phyloP scores from a whole-genome alignment of 805 yeast species.

The Myxozyma mucilagina region DNA sequence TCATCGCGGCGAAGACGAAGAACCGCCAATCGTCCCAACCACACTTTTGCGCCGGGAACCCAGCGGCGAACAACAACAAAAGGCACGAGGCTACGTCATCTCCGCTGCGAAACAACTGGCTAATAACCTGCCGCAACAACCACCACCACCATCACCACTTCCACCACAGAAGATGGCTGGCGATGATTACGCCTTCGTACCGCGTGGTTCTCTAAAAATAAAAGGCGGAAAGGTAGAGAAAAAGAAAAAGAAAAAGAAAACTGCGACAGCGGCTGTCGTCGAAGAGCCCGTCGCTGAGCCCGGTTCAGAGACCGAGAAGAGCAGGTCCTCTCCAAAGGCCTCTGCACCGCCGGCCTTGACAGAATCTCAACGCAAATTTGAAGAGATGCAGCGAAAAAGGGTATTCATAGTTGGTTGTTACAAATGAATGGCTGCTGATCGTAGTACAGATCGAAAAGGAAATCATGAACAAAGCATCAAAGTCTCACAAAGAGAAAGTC shows the following conservation, averaged over 20 bases:
- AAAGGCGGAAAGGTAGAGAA: constrained; percentile 27
- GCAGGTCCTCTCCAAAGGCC: not conserved
- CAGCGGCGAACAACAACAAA: too few species aligned
- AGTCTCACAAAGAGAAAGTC: constrained; percentile 33
- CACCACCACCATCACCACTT: not conserved
- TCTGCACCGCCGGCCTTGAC: constrained; percentile 12
- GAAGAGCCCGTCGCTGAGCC: not conserved
- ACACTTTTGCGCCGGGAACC: not conserved
- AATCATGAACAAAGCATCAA: constrained; percentile 30
- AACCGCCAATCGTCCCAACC: constrained; percentile 16
- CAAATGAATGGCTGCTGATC: not conserved
- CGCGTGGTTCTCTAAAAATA: constrained; percentile 22
- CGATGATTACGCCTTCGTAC: constrained; percentile 16
- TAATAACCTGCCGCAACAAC: too few species aligned
- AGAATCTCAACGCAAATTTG: constrained; percentile 33
- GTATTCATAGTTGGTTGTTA: constrained; percentile 17
- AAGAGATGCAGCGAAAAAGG: constrained; percentile 32
- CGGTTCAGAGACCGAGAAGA: not conserved
- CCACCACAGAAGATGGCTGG: constrained; percentile 8
- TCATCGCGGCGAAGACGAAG: not conserved
- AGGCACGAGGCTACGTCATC: not conserved
- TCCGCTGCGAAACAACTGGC: not conserved
- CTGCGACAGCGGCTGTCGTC: not conserved
- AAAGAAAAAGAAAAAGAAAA: constrained; percentile 14
- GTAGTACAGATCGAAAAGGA: constrained; percentile 27